Percentiles rank a stretch among this genome's conserved stretches.
Evolutionary conservation across 768 basidiomycete species (phyloP).

Genomic region (Dentipellis fragilis): DNA sequence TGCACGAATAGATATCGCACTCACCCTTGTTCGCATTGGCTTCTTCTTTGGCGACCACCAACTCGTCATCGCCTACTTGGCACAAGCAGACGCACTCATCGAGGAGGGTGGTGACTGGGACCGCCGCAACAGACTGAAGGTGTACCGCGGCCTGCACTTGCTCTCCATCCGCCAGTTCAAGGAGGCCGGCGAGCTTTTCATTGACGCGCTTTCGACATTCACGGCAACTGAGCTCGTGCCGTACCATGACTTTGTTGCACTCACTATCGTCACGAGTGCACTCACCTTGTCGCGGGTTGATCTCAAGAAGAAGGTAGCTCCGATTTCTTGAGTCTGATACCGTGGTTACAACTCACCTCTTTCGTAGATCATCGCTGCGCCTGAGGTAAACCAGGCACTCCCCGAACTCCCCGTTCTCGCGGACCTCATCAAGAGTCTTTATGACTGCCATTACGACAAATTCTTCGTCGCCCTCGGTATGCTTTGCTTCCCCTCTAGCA

Average conservation of each 20-base stretch:
- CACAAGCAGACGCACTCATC: constrained; percentile 80
- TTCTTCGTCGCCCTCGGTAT: constrained; percentile 85
- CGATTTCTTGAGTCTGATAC: neutral
- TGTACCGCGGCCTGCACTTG: constrained; percentile 81
- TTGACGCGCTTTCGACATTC: constrained; percentile 90
- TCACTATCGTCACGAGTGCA: constrained; percentile 73
- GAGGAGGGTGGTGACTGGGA: constrained; percentile 99
- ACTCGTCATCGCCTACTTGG: constrained; percentile 60
- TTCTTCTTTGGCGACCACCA: constrained; percentile 80
- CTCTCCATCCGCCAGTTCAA: constrained; percentile 90
- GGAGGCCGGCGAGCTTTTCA: constrained; percentile 70
- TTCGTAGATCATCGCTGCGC: constrained; percentile 64
- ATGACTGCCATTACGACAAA: constrained; percentile 90
- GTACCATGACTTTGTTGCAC: constrained; percentile 84
- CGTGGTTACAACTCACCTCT: neutral
- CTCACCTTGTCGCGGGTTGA: constrained; percentile 74
- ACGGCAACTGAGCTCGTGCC: constrained; percentile 83
- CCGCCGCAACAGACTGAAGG: constrained; percentile 90
- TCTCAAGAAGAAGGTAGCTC: constrained; percentile 76
- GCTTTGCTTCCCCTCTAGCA: constrained; percentile 11
- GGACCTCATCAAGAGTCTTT: constrained; percentile 77
- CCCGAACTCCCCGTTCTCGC: constrained; percentile 77
- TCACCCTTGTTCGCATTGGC: constrained; percentile 81
- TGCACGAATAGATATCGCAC: constrained; percentile 84
- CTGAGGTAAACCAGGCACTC: constrained; percentile 81